Percentiles rank a stretch among this genome's conserved stretches.
Conservation (phyloP, 139 green algal genomes). For the Nannochloris sp. region DNA sequence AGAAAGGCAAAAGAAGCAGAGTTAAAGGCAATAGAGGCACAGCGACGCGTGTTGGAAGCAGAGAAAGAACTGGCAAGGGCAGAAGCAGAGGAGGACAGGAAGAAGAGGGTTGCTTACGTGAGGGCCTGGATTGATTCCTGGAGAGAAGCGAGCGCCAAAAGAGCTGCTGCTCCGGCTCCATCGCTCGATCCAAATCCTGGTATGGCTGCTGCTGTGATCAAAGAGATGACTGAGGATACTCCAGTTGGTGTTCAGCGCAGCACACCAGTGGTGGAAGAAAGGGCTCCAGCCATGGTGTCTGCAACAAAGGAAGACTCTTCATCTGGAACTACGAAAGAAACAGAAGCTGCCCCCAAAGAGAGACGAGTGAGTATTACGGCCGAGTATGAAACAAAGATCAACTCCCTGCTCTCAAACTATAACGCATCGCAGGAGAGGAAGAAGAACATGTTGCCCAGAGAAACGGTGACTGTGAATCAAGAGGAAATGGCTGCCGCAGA, state of each 20-base stretch:
- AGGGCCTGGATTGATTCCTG: too few species aligned
- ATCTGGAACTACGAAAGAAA: neutral
- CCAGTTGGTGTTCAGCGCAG: neutral
- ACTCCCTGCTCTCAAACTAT: neutral
- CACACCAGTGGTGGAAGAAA: neutral
- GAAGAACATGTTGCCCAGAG: neutral
- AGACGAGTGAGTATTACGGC: neutral
- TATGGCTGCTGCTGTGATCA: conserved; percentile 3
- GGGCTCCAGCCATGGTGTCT: neutral
- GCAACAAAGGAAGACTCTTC: neutral
- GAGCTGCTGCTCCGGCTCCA: neutral
- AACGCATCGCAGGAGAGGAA: neutral
- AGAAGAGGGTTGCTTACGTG: too few species aligned
- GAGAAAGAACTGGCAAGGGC: too few species aligned
- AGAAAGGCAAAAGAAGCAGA: neutral
- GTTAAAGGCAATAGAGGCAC: too few species aligned
- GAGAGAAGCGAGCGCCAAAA: too few species aligned
- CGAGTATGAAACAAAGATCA: conserved; percentile 11
- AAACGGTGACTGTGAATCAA: conserved; percentile 2
- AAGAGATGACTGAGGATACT: conserved; percentile 3
- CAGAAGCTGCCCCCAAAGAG: neutral
- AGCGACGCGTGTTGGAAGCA: too few species aligned
- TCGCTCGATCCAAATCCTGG: neutral
- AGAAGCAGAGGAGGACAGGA: too few species aligned
- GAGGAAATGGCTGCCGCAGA: neutral